Evolutionary conservation across 2,329 filamentous ascomycete genomes (phyloP).

Genomic region (Drechslera avenae): DNA sequence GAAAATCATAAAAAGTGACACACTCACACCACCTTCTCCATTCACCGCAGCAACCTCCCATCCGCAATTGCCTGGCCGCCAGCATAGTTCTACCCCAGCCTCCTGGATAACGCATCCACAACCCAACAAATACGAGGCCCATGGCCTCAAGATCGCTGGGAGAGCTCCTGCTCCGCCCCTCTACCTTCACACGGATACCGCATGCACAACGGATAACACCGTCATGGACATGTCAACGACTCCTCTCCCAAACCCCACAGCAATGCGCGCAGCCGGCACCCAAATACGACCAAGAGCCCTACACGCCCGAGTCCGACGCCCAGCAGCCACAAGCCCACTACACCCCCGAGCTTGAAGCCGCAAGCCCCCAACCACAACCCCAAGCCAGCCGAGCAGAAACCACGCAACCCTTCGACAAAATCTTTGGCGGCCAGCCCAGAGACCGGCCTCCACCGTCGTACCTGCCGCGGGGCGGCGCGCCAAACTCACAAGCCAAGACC

Average conservation of each 20-base stretch:
- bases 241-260: slow-evolving; percentile 13
- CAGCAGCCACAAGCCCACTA: slow-evolving; percentile 2
- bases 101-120: neutral
- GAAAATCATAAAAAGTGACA: too few species aligned
- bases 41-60: slow-evolving; percentile 3
- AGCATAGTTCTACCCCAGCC: neutral
- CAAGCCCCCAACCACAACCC: neutral
- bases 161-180: slow-evolving; percentile 41
- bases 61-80: slow-evolving; percentile 7
- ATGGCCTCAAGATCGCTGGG: slow-evolving; percentile 42
- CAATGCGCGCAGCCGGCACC: slow-evolving; percentile 17
- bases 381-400: slow-evolving; percentile 13
- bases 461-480: neutral
- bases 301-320: slow-evolving; percentile 1
- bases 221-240: slow-evolving; percentile 23
- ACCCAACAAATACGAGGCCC: neutral
- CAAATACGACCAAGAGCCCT: slow-evolving; percentile 7
- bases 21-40: too few species aligned
- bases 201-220: slow-evolving; percentile 17
- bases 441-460: slow-evolving; percentile 4
- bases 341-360: neutral
- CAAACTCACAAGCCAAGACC: neutral
- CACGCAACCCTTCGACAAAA: slow-evolving; percentile 30
- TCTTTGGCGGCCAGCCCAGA: slow-evolving; percentile 24
- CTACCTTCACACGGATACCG: slow-evolving; percentile 29